Evolutionary conservation across 2,329 filamentous ascomycete genomes (phyloP).

Genomic region (Colletotrichum chrysophilum): DNA sequence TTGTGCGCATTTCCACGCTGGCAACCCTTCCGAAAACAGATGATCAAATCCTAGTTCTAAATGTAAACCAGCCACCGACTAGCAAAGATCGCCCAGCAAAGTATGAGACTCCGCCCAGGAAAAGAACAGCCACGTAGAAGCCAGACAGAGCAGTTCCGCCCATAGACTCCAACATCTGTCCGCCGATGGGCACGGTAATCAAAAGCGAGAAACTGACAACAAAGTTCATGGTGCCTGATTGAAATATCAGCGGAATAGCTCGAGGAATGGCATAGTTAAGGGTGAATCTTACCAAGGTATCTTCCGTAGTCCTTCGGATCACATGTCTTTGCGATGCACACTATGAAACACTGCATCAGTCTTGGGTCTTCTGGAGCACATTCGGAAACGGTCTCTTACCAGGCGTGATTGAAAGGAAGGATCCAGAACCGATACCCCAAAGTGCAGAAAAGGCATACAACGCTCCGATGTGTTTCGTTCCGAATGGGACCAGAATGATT

Average conservation of each 20-base stretch:
- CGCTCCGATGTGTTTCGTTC: slow-evolving; percentile 38
- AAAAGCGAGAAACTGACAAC: slow-evolving; percentile 50
- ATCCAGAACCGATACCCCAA: slow-evolving; percentile 54
- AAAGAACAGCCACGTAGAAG: slow-evolving; percentile 47
- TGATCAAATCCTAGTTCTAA: slow-evolving; percentile 7
- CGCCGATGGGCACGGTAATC: slow-evolving; percentile 49
- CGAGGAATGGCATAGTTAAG: neutral
- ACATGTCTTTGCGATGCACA: slow-evolving; percentile 52
- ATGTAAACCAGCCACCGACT: neutral
- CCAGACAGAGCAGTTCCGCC: slow-evolving; percentile 48
- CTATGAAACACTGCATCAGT: slow-evolving; percentile 17
- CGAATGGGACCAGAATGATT: slow-evolving; percentile 49
- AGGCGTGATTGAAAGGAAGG: slow-evolving; percentile 46
- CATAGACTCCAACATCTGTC: slow-evolving; percentile 48
- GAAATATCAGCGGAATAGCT: neutral
- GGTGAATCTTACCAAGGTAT: slow-evolving; percentile 34
- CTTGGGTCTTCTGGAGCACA: no score
- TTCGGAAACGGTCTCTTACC: slow-evolving; percentile 15
- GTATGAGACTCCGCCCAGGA: slow-evolving; percentile 37
- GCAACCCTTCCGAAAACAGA: neutral
- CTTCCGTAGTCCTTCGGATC: slow-evolving; percentile 50
- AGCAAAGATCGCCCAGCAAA: slow-evolving; percentile 29
- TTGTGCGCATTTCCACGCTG: neutral
- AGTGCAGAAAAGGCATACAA: slow-evolving; percentile 49
- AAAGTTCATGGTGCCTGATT: slow-evolving; percentile 47